Evolutionary conservation across 192 early-diverging fungal genomes (phyloP).

Genomic region (Coemansia erecta): DNA sequence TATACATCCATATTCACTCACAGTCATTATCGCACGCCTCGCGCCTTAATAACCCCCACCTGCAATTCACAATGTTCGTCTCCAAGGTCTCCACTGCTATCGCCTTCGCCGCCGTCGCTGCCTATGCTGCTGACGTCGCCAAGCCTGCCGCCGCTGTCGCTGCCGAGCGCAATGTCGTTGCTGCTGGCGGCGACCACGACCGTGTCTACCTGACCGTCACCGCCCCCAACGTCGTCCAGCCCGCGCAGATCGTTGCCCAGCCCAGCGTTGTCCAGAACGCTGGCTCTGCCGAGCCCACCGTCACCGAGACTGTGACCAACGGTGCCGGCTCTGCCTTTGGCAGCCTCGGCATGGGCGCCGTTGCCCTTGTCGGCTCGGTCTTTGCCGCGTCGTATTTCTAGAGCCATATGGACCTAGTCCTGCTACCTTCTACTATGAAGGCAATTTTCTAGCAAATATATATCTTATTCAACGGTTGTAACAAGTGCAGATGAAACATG

Average conservation of each 20-base stretch:
- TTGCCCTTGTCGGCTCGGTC: conserved; percentile 38
- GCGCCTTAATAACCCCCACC: neutral
- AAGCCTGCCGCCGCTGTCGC: conserved; percentile 10
- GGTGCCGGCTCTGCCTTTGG: conserved; percentile 31
- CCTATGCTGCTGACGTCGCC: conserved; percentile 11
- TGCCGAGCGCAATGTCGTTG: conserved; percentile 9
- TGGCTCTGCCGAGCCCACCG: conserved; percentile 27
- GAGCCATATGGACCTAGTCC: neutral
- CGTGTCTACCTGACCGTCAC: conserved; percentile 38
- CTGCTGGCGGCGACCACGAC: conserved; percentile 15
- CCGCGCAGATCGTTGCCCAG: conserved; percentile 23
- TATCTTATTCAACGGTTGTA: neutral
- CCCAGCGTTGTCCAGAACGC: conserved; percentile 44
- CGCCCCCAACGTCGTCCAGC: conserved; percentile 31
- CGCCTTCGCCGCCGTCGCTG: conserved; percentile 32
- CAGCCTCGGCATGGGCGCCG: conserved; percentile 29
- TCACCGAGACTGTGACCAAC: conserved; percentile 36
- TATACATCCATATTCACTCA: neutral
- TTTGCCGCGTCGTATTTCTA: conserved; percentile 40
- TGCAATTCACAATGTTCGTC: conserved; percentile 15
- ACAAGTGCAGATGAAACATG: neutral
- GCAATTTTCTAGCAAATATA: neutral
- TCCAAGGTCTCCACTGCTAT: conserved; percentile 32
- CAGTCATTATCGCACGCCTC: neutral
- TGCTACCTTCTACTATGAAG: neutral